These are phyloP conservation scores for Phylloboletellus chloephorus DNA, from an alignment of 1,284 basidiomycete genomes.

Conservation along the genomic window DNA sequence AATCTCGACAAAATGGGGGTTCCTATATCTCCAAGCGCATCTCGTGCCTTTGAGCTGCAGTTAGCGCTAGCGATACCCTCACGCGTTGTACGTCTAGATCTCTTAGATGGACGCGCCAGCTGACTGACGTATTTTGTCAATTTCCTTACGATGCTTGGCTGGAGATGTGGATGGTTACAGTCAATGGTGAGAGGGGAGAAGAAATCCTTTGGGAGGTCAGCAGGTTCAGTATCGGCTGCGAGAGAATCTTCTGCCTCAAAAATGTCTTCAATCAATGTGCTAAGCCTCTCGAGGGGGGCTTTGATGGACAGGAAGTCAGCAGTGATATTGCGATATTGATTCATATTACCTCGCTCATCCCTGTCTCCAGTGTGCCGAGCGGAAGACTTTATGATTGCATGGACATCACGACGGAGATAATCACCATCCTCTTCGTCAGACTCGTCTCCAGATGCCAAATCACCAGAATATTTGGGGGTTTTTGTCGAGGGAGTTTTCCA, in stretches of 20 bases:
- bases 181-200: slow-evolving; percentile 63
- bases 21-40: slow-evolving; percentile 63
- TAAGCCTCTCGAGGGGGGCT: slow-evolving; percentile 74
- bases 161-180: slow-evolving; percentile 54
- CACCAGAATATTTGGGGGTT: slow-evolving; percentile 25
- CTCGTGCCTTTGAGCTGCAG: slow-evolving; percentile 43
- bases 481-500: slow-evolving; percentile 41
- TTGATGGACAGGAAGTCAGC: slow-evolving; percentile 8
- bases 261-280: slow-evolving; percentile 71
- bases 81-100: slow-evolving; percentile 41
- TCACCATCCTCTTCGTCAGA: slow-evolving; percentile 44
- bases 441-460: slow-evolving; percentile 39
- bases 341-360: slow-evolving; percentile 59
- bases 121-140: slow-evolving; percentile 62
- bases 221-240: slow-evolving; percentile 54
- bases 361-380: slow-evolving; percentile 63
- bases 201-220: slow-evolving; percentile 56
- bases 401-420: slow-evolving; percentile 23
- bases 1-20: slow-evolving; percentile 54
- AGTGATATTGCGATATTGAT: background rate
- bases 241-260: slow-evolving; percentile 85
- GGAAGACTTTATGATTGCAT: slow-evolving; percentile 40
- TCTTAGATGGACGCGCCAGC: slow-evolving; percentile 59
- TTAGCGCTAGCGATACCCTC: slow-evolving; percentile 32
- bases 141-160: slow-evolving; percentile 58